Conservation (phyloP, 768 basidiomycete genomes). For the Boletus speciosus region DNA sequence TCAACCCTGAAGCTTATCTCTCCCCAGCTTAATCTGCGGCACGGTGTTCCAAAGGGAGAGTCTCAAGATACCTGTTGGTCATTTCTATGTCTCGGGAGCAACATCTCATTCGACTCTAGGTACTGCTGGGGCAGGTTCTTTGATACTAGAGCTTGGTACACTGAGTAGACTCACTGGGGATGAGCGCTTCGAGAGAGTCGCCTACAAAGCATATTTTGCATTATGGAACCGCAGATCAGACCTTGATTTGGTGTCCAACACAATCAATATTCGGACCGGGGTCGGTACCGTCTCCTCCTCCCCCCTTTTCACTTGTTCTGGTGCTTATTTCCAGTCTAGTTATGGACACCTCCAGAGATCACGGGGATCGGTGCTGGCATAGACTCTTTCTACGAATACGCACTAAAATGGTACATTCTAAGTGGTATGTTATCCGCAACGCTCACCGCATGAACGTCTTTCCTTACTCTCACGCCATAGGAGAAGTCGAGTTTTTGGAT, state of each 20-base stretch:
- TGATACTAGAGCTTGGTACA: slow-evolving; percentile 93
- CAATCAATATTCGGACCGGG: slow-evolving; percentile 78
- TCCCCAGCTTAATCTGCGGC: slow-evolving; percentile 73
- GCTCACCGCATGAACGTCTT: background rate
- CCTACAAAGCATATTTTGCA: slow-evolving; percentile 86
- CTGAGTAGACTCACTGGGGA: slow-evolving; percentile 89
- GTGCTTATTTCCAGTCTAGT: slow-evolving; percentile 29
- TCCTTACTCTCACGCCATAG: slow-evolving; percentile 32
- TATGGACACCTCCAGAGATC: slow-evolving; percentile 74
- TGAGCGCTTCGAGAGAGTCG: slow-evolving; percentile 83
- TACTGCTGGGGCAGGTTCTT: slow-evolving; percentile 87
- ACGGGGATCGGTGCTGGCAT: slow-evolving; percentile 90
- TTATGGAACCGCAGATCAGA: slow-evolving; percentile 89
- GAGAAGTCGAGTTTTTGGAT: slow-evolving; percentile 76
- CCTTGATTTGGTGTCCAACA: slow-evolving; percentile 85
- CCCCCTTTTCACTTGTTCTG: background rate
- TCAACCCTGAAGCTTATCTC: slow-evolving; percentile 1
- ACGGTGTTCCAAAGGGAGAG: slow-evolving; percentile 75
- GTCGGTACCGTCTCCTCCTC: slow-evolving; percentile 40
- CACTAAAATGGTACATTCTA: slow-evolving; percentile 87
- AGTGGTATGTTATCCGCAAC: slow-evolving; percentile 49
- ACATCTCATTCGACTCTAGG: slow-evolving; percentile 42
- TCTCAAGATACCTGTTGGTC: slow-evolving; percentile 79
- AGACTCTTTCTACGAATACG: slow-evolving; percentile 95
- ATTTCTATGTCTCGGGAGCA: background rate